Percentiles rank a stretch among this genome's conserved stretches.
Conservation (phyloP, 345 rosid species). For the Balakata baccata region DNA sequence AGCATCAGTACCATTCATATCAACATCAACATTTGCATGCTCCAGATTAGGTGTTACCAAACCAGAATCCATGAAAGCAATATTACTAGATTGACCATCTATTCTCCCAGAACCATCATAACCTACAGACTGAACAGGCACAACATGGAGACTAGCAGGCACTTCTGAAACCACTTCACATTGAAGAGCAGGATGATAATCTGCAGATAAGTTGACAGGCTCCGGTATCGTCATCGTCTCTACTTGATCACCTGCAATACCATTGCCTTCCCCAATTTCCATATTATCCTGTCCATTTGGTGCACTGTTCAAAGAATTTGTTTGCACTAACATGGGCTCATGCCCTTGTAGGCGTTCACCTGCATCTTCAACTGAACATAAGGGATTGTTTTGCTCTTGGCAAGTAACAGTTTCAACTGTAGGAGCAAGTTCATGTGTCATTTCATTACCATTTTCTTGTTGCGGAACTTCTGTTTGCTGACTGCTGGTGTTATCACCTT, state of each 20-base stretch:
- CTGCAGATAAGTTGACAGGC: slow-evolving; percentile 43
- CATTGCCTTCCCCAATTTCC: slow-evolving; percentile 71
- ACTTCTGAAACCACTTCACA: slow-evolving; percentile 31
- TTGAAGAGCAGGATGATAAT: slow-evolving; percentile 35
- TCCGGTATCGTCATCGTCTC: slow-evolving; percentile 36
- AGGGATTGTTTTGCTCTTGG: slow-evolving; percentile 36
- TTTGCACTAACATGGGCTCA: slow-evolving; percentile 49
- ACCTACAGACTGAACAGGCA: slow-evolving; percentile 28
- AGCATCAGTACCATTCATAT: slow-evolving; percentile 62
- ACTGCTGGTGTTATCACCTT: slow-evolving; percentile 41
- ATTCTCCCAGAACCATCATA: slow-evolving; percentile 29
- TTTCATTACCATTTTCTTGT: slow-evolving; percentile 43
- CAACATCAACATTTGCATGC: slow-evolving; percentile 58
- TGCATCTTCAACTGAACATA: slow-evolving; percentile 28
- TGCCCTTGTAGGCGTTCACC: slow-evolving; percentile 32
- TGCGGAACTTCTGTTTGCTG: slow-evolving; percentile 54
- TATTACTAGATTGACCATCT: slow-evolving; percentile 29
- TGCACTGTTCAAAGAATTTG: slow-evolving; percentile 47
- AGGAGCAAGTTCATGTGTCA: slow-evolving; percentile 33
- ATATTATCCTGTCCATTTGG: slow-evolving; percentile 55
- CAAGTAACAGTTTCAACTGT: slow-evolving; percentile 36
- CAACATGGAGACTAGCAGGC: slow-evolving; percentile 39
- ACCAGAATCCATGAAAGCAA: slow-evolving; percentile 29
- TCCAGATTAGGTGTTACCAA: slow-evolving; percentile 35
- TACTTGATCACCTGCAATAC: slow-evolving; percentile 38